Conservation (phyloP, 164 flowering plant species). For the Vitis rotundifolia region DNA sequence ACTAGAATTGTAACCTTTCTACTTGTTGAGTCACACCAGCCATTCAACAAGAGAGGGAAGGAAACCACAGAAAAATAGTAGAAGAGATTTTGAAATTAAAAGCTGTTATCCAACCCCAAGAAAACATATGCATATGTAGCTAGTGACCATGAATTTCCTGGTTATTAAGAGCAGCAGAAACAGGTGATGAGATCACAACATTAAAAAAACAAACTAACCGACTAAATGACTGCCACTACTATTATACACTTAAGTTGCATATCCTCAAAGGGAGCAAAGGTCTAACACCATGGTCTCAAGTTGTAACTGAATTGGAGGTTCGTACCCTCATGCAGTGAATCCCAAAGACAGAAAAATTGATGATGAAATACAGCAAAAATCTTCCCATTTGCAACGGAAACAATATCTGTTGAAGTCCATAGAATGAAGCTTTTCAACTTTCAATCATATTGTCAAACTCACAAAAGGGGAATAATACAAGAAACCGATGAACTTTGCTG, state of each 20-base stretch:
- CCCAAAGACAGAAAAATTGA: not conserved
- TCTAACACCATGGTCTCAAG: too few relatives aligned
- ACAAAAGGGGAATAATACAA: constrained; percentile 1
- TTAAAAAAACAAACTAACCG: not conserved
- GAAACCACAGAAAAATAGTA: too few relatives aligned
- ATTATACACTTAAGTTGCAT: not conserved
- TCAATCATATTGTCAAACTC: constrained; percentile 12
- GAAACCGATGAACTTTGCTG: not conserved
- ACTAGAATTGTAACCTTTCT: too few relatives aligned
- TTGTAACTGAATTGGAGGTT: not conserved
- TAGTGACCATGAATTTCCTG: too few relatives aligned
- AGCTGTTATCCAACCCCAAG: too few relatives aligned
- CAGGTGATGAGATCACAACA: not conserved
- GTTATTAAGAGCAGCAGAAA: too few relatives aligned
- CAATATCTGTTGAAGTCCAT: constrained; percentile 1
- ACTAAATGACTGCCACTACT: not conserved
- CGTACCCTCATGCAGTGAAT: not conserved
- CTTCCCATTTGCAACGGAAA: constrained; percentile 10
- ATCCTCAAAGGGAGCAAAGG: not conserved
- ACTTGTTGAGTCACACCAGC: too few relatives aligned
- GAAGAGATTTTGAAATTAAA: too few relatives aligned
- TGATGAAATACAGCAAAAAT: constrained; percentile 21
- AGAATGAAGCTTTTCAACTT: not conserved
- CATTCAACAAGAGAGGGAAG: too few relatives aligned
- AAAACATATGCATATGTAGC: too few relatives aligned